phyloP scores from a whole-genome alignment of 495 filamentous ascomycete species.

The Hypomontagnella monticulosa region DNA sequence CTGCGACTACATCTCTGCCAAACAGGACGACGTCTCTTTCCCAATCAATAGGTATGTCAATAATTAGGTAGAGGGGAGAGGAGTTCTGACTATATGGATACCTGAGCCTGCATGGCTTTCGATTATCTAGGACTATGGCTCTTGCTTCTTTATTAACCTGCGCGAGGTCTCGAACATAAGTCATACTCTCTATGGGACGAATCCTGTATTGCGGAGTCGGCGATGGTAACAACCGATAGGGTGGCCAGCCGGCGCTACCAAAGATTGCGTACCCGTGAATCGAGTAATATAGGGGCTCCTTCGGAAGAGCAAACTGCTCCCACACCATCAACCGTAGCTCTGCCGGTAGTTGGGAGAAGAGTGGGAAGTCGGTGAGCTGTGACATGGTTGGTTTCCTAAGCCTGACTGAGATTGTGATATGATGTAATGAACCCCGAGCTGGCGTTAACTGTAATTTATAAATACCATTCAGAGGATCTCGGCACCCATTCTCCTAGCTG shows the following conservation, averaged over 20 bases:
- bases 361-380: background rate
- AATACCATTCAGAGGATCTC: background rate
- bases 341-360: background rate
- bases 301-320: background rate
- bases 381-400: background rate
- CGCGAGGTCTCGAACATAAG: background rate
- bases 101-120: background rate
- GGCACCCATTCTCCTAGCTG: background rate
- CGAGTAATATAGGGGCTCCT: background rate
- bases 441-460: background rate
- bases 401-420: background rate
- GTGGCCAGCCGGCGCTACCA: too few species aligned
- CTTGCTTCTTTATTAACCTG: conserved; percentile 10
- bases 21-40: conserved; percentile 3
- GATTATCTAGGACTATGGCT: background rate
- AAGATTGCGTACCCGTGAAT: too few species aligned
- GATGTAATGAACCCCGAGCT: too few species aligned
- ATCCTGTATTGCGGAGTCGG: too few species aligned
- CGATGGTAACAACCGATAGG: too few species aligned
- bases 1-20: too few species aligned
- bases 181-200: background rate
- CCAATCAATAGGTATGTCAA: background rate
- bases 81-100: too few species aligned
- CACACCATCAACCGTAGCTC: conserved; percentile 4
- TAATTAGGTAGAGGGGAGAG: too few species aligned